phyloP scores from a whole-genome alignment of 306 rosid genomes.

The Oemleria cerasiformis region DNA sequence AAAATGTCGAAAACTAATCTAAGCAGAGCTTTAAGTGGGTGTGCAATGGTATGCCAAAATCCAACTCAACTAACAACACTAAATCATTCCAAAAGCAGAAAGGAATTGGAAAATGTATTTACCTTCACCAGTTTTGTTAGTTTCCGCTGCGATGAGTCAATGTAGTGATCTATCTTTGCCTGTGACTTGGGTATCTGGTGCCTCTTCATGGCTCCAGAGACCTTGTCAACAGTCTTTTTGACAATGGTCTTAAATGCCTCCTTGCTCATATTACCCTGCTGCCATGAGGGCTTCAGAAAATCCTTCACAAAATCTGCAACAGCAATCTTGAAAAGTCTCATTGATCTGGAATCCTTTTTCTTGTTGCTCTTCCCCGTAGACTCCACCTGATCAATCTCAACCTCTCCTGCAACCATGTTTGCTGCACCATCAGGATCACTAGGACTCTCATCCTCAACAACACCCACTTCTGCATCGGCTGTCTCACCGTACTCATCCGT shows the following conservation, averaged over 20 bases:
- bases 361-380: constrained; percentile 72
- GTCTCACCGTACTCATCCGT: constrained; percentile 90
- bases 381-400: constrained; percentile 67
- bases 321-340: constrained; percentile 76
- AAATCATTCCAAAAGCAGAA: constrained; percentile 8
- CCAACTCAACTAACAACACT: constrained; percentile 6
- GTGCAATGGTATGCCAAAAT: background rate
- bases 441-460: constrained; percentile 67
- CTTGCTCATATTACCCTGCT: constrained; percentile 99
- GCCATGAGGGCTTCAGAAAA: constrained; percentile 92
- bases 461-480: constrained; percentile 87
- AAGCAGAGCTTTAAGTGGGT: constrained; percentile 9
- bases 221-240: constrained; percentile 96
- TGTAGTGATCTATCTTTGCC: constrained; percentile 79
- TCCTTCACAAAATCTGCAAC: constrained; percentile 95
- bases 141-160: constrained; percentile 86
- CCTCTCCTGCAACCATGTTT: constrained; percentile 47
- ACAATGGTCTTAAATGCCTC: constrained; percentile 98
- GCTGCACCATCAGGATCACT: constrained; percentile 44
- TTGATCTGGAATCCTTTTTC: constrained; percentile 79
- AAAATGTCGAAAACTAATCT: background rate
- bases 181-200: constrained; percentile 86
- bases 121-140: constrained; percentile 97
- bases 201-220: constrained; percentile 96
- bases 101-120: constrained; percentile 26